These are phyloP conservation scores for Calonectria naviculata DNA, from an alignment of 2,329 filamentous ascomycete species.

Conservation along the genomic window DNA sequence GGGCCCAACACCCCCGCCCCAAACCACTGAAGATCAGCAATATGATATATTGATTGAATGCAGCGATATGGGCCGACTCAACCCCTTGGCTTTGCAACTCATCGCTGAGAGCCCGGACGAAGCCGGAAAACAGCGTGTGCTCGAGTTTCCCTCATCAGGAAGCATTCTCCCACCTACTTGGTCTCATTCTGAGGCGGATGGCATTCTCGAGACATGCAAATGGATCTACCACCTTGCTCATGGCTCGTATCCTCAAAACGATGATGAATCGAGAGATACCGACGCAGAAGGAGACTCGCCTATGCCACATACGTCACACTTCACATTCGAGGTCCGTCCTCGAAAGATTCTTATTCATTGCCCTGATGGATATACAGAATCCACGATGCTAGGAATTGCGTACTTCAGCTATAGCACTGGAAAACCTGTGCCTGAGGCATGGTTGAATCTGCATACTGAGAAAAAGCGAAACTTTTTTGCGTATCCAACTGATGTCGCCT, in stretches of 20 bases:
- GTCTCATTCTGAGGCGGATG: conserved; percentile 85
- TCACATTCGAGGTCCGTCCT: conserved; percentile 47
- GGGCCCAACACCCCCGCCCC: conserved; percentile 83
- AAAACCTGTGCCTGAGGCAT: conserved; percentile 82
- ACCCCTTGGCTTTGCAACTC: conserved; percentile 72
- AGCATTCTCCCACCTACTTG: conserved; percentile 88
- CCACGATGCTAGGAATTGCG: conserved; percentile 86
- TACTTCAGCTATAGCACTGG: conserved; percentile 96
- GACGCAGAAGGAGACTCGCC: conserved; percentile 45
- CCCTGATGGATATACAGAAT: conserved; percentile 96
- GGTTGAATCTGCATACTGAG: conserved; percentile 84
- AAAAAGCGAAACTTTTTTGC: conserved; percentile 95
- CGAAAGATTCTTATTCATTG: conserved; percentile 90
- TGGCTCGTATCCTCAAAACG: conserved; percentile 58
- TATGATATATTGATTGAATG: conserved; percentile 92
- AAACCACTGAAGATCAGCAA: conserved; percentile 65
- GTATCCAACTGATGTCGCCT: conserved; percentile 88
- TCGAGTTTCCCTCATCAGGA: conserved; percentile 95
- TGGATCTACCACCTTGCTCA: conserved; percentile 91
- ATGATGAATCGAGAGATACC: conserved; percentile 44
- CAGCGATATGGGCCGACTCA: conserved; percentile 83
- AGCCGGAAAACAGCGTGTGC: conserved; percentile 45
- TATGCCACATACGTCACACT: conserved; percentile 35
- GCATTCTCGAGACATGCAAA: conserved; percentile 85
- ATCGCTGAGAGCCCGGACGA: conserved; percentile 68